Conservation (phyloP, 345 rosid species). For the Arabis hirsuta region DNA sequence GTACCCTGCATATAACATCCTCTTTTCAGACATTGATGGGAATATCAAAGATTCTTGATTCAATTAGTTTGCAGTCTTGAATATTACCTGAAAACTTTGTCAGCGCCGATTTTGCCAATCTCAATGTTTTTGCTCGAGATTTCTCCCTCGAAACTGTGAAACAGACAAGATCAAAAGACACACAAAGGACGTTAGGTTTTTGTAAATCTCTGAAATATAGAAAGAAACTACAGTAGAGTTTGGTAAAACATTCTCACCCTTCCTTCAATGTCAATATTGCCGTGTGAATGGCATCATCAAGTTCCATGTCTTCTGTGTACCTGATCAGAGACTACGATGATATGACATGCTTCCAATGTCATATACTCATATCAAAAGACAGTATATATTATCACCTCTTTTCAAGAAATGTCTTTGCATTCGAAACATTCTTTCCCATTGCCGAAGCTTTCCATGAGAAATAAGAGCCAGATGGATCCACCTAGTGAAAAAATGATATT, state of each 20-base stretch:
- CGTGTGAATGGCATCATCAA: conserved; percentile 99
- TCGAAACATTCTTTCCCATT: conserved; percentile 98
- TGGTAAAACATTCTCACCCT: conserved; percentile 57
- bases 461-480: conserved; percentile 98
- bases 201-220: background rate
- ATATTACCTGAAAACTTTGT: conserved; percentile 77
- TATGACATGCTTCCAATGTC: conserved; percentile 28
- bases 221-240: background rate
- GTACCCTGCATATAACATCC: conserved; percentile 57
- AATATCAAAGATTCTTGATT: conserved; percentile 8
- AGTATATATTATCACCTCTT: conserved; percentile 62
- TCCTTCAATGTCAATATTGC: conserved; percentile 93
- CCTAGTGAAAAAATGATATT: conserved; percentile 48
- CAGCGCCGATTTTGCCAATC: conserved; percentile 78
- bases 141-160: conserved; percentile 87
- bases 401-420: conserved; percentile 97
- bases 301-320: conserved; percentile 98
- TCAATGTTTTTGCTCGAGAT: conserved; percentile 85
- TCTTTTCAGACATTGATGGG: conserved; percentile 9
- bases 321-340: conserved; percentile 43
- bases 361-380: background rate
- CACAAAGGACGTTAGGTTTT: background rate
- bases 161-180: background rate
- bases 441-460: conserved; percentile 99
- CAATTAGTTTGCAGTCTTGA: conserved; percentile 13